These are phyloP conservation scores for Candida hungchunana DNA, from an alignment of 805 yeast genomes.

Conservation along the genomic window DNA sequence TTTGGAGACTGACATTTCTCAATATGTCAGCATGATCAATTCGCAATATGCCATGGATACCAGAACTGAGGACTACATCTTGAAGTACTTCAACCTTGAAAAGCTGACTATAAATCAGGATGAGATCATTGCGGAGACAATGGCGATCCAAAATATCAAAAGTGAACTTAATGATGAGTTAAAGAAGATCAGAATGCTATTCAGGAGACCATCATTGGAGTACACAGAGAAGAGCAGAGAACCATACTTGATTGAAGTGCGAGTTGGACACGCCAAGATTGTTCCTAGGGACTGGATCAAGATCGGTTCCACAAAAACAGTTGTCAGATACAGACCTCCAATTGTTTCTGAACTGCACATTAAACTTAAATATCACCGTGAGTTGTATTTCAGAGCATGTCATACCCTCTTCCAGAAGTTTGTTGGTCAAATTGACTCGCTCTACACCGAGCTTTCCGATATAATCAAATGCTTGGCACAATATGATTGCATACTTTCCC, in stretches of 20 bases:
- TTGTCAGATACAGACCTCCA: constrained; percentile 73
- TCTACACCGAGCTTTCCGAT: constrained; percentile 43
- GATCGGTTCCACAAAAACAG: constrained; percentile 61
- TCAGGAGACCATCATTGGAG: constrained; percentile 54
- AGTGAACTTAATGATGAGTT: constrained; percentile 49
- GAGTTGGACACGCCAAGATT: constrained; percentile 45
- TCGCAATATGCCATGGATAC: constrained; percentile 45
- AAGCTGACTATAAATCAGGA: constrained; percentile 34
- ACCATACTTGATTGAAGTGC: constrained; percentile 72
- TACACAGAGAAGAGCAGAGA: constrained; percentile 58
- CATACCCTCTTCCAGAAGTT: constrained; percentile 43
- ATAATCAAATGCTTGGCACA: constrained; percentile 52
- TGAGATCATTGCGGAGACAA: constrained; percentile 39
- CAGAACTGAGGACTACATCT: constrained; percentile 43
- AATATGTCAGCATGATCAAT: constrained; percentile 47
- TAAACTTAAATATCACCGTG: constrained; percentile 56
- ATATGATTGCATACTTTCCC: constrained; percentile 68
- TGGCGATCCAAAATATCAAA: constrained; percentile 40
- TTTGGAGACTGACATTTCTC: constrained; percentile 29
- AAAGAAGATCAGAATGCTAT: constrained; percentile 34
- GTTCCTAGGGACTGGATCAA: constrained; percentile 78
- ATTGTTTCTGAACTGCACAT: constrained; percentile 46
- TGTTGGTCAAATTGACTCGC: constrained; percentile 38
- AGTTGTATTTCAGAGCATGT: constrained; percentile 29
- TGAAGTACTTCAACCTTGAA: constrained; percentile 37